Evolutionary conservation across 192 early-diverging fungal genomes (phyloP), one percentile per base, ranked within the genome.

Genomic region (Coemansia sp.): DNA sequence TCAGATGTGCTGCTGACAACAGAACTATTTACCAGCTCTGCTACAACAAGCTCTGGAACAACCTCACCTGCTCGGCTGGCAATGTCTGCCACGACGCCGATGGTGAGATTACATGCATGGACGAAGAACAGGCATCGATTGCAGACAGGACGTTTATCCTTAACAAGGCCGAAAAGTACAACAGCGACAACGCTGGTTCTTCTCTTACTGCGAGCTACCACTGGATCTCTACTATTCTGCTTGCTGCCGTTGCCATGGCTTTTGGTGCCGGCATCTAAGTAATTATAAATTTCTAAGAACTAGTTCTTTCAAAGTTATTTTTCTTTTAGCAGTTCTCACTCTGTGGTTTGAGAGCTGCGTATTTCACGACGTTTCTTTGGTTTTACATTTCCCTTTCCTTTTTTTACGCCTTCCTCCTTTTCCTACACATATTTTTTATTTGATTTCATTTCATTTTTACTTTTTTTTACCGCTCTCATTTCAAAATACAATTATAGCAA

Each of bases 21-120:
- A 50, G 61, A 13, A 56, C 55, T 11, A 11, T 72, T 9, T 78
- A 78, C 54, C 69, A 72, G 34, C 30, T 78, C 25, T 78, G 75
- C 67, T 55, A 48, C 25, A 60, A 72, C 34, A 58, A 58, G 24
- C 52, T 78, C 7, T 78, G 75, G 75, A 35, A 48, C 24, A 78
- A 72, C 51, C 60, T 64, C 11, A 78, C 75, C 28, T 78, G 75
- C 35, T 50, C 51, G 34, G 55, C 34, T 18, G 36, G 42, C 55
- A 66, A 78, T 45, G 61, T 78, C 27, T 78, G 75, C 54, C 61
- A 64, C 48, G 48, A 66, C 42, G 30, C 54, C 14, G 58, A 66
- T 32, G 58, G 68, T 42, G 58, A 63, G 11, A 68, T 50, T 8
- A 60, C 65, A 3, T 78, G 75, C 47, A 55, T 67, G 13, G 67